Base-by-base conservation (phyloP, 768 basidiomycete genomes). In the Termitomyces titanicus region DNA sequence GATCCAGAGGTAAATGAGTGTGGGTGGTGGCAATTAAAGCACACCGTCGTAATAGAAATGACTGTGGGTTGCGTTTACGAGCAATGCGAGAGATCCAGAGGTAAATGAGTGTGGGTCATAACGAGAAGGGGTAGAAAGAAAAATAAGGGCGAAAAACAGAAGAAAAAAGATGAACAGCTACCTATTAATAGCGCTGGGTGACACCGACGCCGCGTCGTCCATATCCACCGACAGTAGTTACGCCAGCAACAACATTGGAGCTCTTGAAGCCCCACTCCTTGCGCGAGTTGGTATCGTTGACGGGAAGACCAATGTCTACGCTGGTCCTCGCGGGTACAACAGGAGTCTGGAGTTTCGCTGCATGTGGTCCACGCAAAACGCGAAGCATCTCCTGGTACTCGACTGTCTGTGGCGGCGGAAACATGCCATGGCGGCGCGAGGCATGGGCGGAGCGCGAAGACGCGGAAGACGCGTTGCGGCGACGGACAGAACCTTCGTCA, bases 381-480 rank as follows among this genome's bases (percentile, higher is more conserved):
- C 61, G 61, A 20, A 56, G 49, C 5, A 51, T 33, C 8, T 53
- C 58, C 6, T 38, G 54, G 38, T 51, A 47, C 8, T 54, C 27
- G 1, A 25, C n/a, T 11, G 44, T 44, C n/a, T 17, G 10, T 18
- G 29, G 35, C 17, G 3, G 22, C 5, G 40, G 40, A 12, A 51
- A 9, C 40, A 49, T 31, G 9, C 38, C 53, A 17, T 47, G 29
- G 9, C 56, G 54, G 13, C 54, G 56, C 27, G 53, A 11, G 4
- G 38, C 53, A 34, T 52, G 58, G 5, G 29, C 53, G 24, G 59
- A 57, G 33, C 56, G 55, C 22, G 56, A 51, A 29, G 61, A 60
- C 3, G 56, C 52, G 34, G 56, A 60, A n/a, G 61, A 60, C 9
- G 56, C 54, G 49, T 63, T 58, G 5, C 56, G 56, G 40, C 48